These are phyloP conservation scores for Irpex sp. DNA, from an alignment of 1,284 basidiomycete species.

Conservation along the genomic window DNA sequence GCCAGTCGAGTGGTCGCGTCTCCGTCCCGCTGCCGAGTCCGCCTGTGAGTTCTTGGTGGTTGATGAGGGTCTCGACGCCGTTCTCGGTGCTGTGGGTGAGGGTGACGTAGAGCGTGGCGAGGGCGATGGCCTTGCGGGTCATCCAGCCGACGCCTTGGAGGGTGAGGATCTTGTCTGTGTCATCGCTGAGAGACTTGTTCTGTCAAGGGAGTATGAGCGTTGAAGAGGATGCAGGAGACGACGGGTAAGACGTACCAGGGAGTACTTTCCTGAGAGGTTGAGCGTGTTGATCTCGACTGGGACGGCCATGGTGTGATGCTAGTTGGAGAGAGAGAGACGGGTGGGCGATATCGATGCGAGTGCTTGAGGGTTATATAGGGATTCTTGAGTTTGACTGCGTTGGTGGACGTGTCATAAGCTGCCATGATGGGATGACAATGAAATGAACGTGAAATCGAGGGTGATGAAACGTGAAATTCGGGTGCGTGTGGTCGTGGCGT, in stretches of 20 bases:
- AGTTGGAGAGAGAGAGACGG: background rate
- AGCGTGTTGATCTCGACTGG: constrained; percentile 46
- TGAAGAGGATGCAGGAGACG: background rate
- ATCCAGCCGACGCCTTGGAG: constrained; percentile 61
- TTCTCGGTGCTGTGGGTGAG: constrained; percentile 55
- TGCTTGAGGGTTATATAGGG: background rate
- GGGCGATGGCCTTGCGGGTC: constrained; percentile 47
- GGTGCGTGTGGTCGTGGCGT: background rate
- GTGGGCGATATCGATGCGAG: background rate
- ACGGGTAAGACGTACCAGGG: constrained; percentile 30
- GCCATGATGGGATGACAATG: background rate
- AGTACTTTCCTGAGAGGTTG: constrained; percentile 38
- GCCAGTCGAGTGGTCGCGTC: constrained; percentile 47
- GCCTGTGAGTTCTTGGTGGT: constrained; percentile 55
- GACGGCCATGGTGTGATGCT: constrained; percentile 37
- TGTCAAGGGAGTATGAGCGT: constrained; percentile 5
- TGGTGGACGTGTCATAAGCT: no score
- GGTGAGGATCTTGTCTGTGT: constrained; percentile 49
- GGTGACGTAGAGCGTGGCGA: constrained; percentile 47
- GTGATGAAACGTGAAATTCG: background rate
- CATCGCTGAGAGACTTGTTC: constrained; percentile 40
- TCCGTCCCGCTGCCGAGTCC: constrained; percentile 53
- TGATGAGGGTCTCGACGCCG: constrained; percentile 53
- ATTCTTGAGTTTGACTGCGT: background rate
- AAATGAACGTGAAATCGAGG: background rate